Evolutionary conservation across 495 filamentous ascomycete species (phyloP).

Genomic region (Gamarada debralockiae): DNA sequence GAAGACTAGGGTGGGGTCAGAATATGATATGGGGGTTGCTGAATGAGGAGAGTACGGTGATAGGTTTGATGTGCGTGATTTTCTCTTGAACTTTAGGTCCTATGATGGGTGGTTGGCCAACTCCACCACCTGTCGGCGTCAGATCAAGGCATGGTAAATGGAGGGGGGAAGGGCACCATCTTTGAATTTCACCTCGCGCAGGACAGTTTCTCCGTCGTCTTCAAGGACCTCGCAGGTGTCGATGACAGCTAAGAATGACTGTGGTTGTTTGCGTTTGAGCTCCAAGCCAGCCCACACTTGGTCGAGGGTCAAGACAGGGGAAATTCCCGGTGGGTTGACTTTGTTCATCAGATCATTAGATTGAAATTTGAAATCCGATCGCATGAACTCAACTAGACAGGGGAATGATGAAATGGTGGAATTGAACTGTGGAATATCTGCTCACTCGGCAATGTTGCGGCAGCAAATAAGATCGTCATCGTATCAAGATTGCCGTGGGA

Average conservation of each 20-base stretch:
- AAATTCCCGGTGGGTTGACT: slow-evolving; percentile 41
- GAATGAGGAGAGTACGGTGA: slow-evolving; percentile 3
- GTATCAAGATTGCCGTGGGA: not conserved
- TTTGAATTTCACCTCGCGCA: slow-evolving; percentile 25
- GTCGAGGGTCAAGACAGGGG: slow-evolving; percentile 35
- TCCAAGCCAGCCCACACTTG: slow-evolving; percentile 51
- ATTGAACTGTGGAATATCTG: no score
- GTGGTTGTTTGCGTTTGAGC: slow-evolving; percentile 38
- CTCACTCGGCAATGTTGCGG: slow-evolving; percentile 38
- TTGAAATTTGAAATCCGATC: no score
- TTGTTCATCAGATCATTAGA: no score
- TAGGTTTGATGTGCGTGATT: slow-evolving; percentile 13
- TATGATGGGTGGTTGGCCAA: slow-evolving; percentile 11
- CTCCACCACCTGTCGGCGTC: slow-evolving; percentile 11
- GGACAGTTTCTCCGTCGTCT: slow-evolving; percentile 17
- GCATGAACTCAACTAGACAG: no score
- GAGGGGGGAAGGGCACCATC: slow-evolving; percentile 27
- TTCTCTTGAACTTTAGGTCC: slow-evolving; percentile 13
- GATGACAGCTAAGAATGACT: slow-evolving; percentile 49
- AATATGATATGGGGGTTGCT: not conserved
- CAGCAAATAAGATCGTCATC: slow-evolving; percentile 37
- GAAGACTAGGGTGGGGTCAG: not conserved
- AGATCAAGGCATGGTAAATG: not conserved
- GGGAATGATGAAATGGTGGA: no score
- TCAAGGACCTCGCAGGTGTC: slow-evolving; percentile 32